Base-by-base conservation (phyloP, 23 red algal genomes). In the Gracilariopsis chorda region DNA sequence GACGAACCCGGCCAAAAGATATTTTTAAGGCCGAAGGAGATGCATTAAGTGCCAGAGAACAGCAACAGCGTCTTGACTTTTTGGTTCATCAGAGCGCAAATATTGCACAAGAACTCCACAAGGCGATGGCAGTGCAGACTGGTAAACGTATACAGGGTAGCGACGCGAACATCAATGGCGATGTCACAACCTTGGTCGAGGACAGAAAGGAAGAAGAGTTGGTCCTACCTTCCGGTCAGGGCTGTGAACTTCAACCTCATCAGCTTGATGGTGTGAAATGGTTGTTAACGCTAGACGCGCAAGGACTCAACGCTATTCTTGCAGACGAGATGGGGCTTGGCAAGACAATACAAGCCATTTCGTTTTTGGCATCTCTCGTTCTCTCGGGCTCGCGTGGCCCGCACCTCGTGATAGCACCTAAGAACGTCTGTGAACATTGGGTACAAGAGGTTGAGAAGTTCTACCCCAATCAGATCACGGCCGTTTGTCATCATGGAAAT, bases 311-410 rank as follows among this genome's bases (percentile, higher is more conserved):
- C 80, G 93, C 84, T 17, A 95, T 95, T 42, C 63, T 95, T 0
- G 93, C 93, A 0, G 93, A 95, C 47, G 93, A 95, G 71, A 95
- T 95, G 93, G 93, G 93, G 24, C 74, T 95, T 64, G 93, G 93
- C 19, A 95, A 95, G 51, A 95, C 93, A 13, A 82, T 95, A 4
- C 78, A 89, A 41, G 77, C 83, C 35, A 46, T 95, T 14, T 64
- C 93, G n/a, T 77, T 82, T 30, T 80, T 95, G 12, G 93, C 65
- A 3, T 82, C 89, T 25, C 48, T 92, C 12, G 57, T 78, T 49
- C 45, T 84, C 21, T 63, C 75, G 2, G 72, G 82, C 27, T 75
- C 80, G 40, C 30, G 90, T 53, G 95, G 95, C 2, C 95, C 95
- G 6, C 90, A 93, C 61, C 87, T 97, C 24, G 87, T 97, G 8